Evolutionary conservation across 345 rosid species (phyloP).

Genomic region (Citrus unshiu): DNA sequence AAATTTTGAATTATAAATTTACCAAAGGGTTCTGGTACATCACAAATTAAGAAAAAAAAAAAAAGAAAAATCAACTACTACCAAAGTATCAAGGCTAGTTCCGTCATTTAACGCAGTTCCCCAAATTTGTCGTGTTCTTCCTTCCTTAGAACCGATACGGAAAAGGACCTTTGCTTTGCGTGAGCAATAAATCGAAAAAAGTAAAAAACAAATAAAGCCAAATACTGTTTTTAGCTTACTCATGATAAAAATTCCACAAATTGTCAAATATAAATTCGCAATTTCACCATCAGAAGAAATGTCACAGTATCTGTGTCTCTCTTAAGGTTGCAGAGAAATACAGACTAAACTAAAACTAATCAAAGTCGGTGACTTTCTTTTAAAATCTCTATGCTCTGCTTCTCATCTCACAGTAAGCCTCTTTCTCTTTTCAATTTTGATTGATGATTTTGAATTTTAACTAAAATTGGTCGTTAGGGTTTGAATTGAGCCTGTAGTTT

Average conservation of each 20-base stretch:
- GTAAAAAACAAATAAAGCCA: not conserved
- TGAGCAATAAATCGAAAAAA: not conserved
- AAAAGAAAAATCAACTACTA: not conserved
- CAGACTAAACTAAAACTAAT: conserved; percentile 6
- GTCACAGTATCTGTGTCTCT: conserved; percentile 32
- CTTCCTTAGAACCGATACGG: not conserved
- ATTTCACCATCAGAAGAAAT: conserved; percentile 15
- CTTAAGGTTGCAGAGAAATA: conserved; percentile 29
- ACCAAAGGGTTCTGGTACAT: not conserved
- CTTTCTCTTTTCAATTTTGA: not conserved
- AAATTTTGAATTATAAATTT: not conserved
- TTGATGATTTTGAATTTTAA: not conserved
- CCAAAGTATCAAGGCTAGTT: not conserved
- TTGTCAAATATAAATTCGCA: not conserved
- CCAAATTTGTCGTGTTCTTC: not conserved
- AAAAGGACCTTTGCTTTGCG: conserved; percentile 16
- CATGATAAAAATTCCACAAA: not conserved
- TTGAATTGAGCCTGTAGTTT: not conserved
- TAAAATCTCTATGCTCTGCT: conserved; percentile 18
- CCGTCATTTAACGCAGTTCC: not conserved
- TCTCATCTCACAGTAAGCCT: conserved; percentile 20
- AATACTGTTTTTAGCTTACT: not conserved
- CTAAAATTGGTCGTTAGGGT: not conserved
- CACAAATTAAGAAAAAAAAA: not conserved
- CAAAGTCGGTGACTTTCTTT: conserved; percentile 18